A percentile compares a stretch with the other conserved stretches of the same genome.
Conservation (phyloP, 352 stramenopile genomes). For the Phytopythium helicoides region DNA sequence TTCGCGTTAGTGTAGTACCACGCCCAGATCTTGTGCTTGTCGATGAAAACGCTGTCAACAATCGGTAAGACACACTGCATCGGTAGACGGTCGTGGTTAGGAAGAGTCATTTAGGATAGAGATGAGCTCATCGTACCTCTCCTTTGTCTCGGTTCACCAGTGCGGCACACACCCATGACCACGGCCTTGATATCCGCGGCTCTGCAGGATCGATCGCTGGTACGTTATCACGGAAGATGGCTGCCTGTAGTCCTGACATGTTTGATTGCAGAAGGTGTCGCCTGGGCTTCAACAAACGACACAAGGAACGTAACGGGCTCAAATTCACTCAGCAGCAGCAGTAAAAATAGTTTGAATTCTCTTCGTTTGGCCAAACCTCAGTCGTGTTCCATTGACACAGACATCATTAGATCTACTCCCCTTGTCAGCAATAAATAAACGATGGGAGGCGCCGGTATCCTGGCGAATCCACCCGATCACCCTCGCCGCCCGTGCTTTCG, state of each 20-base stretch:
- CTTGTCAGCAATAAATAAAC: too few relatives aligned
- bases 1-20: conserved; percentile 62
- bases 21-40: conserved; percentile 77
- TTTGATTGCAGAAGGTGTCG: too few relatives aligned
- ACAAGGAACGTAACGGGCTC: too few relatives aligned
- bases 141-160: conserved; percentile 62
- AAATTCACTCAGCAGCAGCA: too few relatives aligned
- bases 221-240: conserved; percentile 49
- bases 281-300: too few relatives aligned
- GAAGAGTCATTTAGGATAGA: background rate
- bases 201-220: conserved; percentile 53
- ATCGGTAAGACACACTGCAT: conserved; percentile 42
- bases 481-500: too few relatives aligned
- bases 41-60: conserved; percentile 70
- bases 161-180: conserved; percentile 67
- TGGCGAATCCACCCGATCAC: background rate
- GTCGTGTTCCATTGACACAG: too few relatives aligned
- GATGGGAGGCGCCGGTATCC: too few relatives aligned
- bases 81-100: background rate
- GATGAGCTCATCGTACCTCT: conserved; percentile 17
- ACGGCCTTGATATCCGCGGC: conserved; percentile 43
- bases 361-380: too few relatives aligned
- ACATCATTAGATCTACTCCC: too few relatives aligned
- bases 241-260: conserved; percentile 16
- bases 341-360: too few relatives aligned